Conservation (phyloP, 768 basidiomycete species). For the Austroboletus festivus region DNA sequence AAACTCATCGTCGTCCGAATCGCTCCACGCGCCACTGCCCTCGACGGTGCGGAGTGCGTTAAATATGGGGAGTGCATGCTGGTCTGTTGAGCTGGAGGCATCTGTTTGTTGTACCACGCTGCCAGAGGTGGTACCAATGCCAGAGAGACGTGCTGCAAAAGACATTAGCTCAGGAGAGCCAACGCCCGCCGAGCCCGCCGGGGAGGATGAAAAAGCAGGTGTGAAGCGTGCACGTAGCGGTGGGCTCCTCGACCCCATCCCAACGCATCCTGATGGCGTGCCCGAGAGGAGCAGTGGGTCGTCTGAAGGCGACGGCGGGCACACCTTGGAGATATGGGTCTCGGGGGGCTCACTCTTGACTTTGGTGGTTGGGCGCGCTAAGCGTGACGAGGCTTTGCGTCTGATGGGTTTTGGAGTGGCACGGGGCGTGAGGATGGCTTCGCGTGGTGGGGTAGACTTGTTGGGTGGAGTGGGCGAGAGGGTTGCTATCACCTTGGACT, state of each 20-base stretch:
- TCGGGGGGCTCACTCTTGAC: slow-evolving; percentile 68
- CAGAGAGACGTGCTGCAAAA: slow-evolving; percentile 22
- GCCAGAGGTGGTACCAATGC: slow-evolving; percentile 2
- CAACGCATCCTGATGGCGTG: slow-evolving; percentile 14
- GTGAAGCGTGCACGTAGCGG: slow-evolving; percentile 35
- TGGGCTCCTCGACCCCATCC: slow-evolving; percentile 11
- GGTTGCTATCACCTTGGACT: too few species aligned
- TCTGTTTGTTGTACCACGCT: not conserved
- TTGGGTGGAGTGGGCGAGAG: slow-evolving; percentile 32
- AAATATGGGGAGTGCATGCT: slow-evolving; percentile 20
- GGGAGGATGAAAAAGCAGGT: slow-evolving; percentile 35
- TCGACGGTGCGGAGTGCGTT: not conserved
- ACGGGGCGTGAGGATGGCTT: slow-evolving; percentile 45
- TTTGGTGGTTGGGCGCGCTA: not conserved
- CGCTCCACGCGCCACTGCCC: slow-evolving; percentile 18
- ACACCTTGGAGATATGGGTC: slow-evolving; percentile 54
- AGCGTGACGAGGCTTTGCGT: slow-evolving; percentile 31
- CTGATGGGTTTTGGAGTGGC: slow-evolving; percentile 37
- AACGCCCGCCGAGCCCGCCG: slow-evolving; percentile 9
- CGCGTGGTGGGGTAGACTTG: slow-evolving; percentile 69
- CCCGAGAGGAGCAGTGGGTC: slow-evolving; percentile 66
- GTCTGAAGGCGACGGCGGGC: slow-evolving; percentile 72
- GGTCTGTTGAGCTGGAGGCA: not conserved
- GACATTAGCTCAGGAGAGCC: slow-evolving; percentile 5
- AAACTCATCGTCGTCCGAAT: slow-evolving; percentile 32